Percentiles rank a stretch among this genome's conserved stretches.
Conservation (phyloP, 345 rosid species). For the Durio zibethinus region DNA sequence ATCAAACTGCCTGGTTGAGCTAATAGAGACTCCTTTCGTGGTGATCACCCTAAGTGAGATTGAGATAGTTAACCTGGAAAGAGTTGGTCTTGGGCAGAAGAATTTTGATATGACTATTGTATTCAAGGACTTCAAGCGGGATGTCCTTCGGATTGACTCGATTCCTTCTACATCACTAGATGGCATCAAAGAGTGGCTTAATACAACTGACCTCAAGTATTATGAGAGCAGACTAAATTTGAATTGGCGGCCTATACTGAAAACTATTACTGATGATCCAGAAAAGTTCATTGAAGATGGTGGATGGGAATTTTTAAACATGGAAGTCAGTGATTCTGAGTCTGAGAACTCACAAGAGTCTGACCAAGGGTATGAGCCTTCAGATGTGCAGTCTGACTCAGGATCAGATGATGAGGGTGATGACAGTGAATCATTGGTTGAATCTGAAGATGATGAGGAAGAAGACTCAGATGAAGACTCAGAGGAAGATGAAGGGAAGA, state of each 20-base stretch:
- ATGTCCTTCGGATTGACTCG: constrained; percentile 48
- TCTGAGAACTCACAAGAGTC: constrained; percentile 43
- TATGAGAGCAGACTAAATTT: constrained; percentile 52
- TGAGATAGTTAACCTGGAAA: constrained; percentile 52
- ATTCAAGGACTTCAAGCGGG: constrained; percentile 54
- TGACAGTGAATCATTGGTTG: constrained; percentile 39
- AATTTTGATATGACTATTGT: constrained; percentile 54
- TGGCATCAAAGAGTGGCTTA: constrained; percentile 49
- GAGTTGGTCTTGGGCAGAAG: constrained; percentile 53
- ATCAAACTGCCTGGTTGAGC: constrained; percentile 46
- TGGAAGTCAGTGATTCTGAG: constrained; percentile 48
- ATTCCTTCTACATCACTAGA: constrained; percentile 50
- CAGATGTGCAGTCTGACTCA: constrained; percentile 40
- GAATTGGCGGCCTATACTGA: constrained; percentile 49
- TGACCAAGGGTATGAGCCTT: constrained; percentile 49
- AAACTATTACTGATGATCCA: constrained; percentile 48
- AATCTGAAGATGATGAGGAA: constrained; percentile 47
- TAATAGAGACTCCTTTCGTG: constrained; percentile 43
- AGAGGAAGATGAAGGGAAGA: background rate
- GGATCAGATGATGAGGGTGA: constrained; percentile 36
- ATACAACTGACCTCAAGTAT: constrained; percentile 49
- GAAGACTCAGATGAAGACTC: constrained; percentile 28
- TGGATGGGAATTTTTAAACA: constrained; percentile 48
- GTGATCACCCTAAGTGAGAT: constrained; percentile 48
- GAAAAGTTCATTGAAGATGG: constrained; percentile 45